Conservation (phyloP, 2,329 filamentous ascomycete species). For the Pseudocercospora eumusae region DNA sequence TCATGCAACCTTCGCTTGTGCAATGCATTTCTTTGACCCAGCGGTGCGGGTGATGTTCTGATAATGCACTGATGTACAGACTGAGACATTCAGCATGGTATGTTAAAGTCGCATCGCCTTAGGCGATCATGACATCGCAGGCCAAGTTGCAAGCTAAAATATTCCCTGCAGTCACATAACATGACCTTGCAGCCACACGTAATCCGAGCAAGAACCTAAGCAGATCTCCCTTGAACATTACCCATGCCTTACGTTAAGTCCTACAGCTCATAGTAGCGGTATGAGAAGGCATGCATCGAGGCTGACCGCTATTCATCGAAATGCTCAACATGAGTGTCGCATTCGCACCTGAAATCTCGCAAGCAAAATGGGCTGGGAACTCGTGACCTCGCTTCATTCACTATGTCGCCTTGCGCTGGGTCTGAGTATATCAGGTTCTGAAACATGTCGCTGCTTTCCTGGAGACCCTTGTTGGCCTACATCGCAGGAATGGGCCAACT, state of each 20-base stretch:
- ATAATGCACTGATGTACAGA: neutral
- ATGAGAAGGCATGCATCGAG: neutral
- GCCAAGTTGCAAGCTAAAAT: neutral
- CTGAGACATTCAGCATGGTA: neutral
- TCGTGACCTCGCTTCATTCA: neutral
- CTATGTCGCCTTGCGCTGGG: neutral
- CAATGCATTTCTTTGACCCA: neutral
- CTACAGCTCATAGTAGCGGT: neutral
- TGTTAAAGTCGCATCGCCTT: neutral
- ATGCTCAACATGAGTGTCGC: neutral
- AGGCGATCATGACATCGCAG: neutral
- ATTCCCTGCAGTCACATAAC: neutral
- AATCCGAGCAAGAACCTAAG: neutral
- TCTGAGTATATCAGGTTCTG: neutral
- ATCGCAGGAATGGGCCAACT: conserved; percentile 47
- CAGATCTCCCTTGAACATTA: neutral
- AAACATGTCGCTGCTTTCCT: conserved; percentile 53
- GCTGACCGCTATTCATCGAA: neutral
- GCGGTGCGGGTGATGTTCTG: neutral
- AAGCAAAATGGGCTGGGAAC: neutral
- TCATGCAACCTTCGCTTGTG: too few species aligned
- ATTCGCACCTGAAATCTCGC: neutral
- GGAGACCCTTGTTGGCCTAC: conserved; percentile 59
- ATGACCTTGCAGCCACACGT: neutral
- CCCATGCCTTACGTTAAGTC: neutral